phyloP scores from a whole-genome alignment of 352 stramenopile species.

The Phytophthora pisi region DNA sequence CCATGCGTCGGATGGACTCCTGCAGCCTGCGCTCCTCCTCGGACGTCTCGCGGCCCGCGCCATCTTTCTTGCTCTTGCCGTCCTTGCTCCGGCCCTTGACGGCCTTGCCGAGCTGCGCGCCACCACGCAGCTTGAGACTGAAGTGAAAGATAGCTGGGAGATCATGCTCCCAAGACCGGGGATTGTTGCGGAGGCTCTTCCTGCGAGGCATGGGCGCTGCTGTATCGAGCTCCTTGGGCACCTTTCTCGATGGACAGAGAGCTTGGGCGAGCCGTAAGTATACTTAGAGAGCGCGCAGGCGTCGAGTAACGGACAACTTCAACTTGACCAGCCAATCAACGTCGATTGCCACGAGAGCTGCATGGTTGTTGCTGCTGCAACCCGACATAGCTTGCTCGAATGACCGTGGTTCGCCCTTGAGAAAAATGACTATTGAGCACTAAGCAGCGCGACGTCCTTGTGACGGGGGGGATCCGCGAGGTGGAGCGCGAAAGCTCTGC shows the following conservation, averaged over 20 bases:
- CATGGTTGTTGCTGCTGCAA: background rate
- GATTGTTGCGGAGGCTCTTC: conserved; percentile 36
- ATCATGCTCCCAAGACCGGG: background rate
- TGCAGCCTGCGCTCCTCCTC: conserved; percentile 76
- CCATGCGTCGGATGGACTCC: conserved; percentile 80
- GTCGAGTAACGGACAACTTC: conserved; percentile 29
- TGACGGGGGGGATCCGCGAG: too few species aligned
- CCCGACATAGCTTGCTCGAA: background rate
- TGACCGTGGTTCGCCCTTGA: background rate
- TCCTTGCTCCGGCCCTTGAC: conserved; percentile 85
- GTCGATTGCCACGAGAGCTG: background rate
- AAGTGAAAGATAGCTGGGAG: conserved; percentile 31
- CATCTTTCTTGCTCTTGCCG: conserved; percentile 63
- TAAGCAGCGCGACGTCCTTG: too few species aligned
- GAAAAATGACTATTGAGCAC: background rate
- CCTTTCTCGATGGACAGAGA: background rate
- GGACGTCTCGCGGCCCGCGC: conserved; percentile 46
- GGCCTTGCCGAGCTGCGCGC: conserved; percentile 76
- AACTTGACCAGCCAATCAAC: conserved; percentile 24
- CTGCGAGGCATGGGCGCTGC: conserved; percentile 20
- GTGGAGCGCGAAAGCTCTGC: too few species aligned
- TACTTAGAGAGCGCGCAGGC: conserved; percentile 12
- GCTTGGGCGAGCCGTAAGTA: background rate
- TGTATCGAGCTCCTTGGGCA: background rate
- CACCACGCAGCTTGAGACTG: conserved; percentile 57